phyloP scores from a whole-genome alignment of 2,329 filamentous ascomycete genomes.

The Aspergillus pseudoterreus region DNA sequence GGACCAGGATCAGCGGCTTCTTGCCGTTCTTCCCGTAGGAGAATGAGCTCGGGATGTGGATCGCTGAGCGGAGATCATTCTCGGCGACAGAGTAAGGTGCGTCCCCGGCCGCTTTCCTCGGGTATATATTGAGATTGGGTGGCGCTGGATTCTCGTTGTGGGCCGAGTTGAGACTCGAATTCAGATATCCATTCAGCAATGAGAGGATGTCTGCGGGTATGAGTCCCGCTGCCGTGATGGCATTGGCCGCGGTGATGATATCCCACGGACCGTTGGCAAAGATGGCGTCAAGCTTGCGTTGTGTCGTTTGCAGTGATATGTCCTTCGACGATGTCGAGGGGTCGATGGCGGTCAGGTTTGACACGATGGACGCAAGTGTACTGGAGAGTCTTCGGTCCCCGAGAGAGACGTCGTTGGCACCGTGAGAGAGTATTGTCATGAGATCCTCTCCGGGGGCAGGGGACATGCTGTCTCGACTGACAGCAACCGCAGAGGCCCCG shows the following conservation, averaged over 20 bases:
- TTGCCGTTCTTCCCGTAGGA: slow-evolving; percentile 39
- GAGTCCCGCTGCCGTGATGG: slow-evolving; percentile 11
- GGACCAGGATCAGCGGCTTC: slow-evolving; percentile 51
- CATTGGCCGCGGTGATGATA: slow-evolving; percentile 4
- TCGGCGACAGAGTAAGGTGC: slow-evolving; percentile 50
- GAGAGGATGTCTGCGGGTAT: slow-evolving; percentile 11
- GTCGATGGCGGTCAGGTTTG: no score
- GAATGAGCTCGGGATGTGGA: slow-evolving; percentile 51
- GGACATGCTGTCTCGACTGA: background rate
- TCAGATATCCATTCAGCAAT: slow-evolving; percentile 14
- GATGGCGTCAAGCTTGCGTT: slow-evolving; percentile 2
- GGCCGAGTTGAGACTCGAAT: slow-evolving; percentile 13
- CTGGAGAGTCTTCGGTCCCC: no score
- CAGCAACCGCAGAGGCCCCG: background rate
- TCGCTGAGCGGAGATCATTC: slow-evolving; percentile 46
- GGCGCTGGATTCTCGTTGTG: slow-evolving; percentile 11
- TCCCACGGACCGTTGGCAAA: slow-evolving; percentile 2
- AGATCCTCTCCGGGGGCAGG: background rate
- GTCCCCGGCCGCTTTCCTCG: slow-evolving; percentile 32
- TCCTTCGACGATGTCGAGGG: background rate
- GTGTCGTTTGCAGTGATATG: slow-evolving; percentile 1
- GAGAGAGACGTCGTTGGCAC: background rate
- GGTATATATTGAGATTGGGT: slow-evolving; percentile 10
- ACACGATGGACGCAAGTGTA: no score
- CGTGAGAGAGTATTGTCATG: slow-evolving; percentile 2